Conservation (phyloP, 2,329 filamentous ascomycete genomes). For the Epichloe uncinata region DNA sequence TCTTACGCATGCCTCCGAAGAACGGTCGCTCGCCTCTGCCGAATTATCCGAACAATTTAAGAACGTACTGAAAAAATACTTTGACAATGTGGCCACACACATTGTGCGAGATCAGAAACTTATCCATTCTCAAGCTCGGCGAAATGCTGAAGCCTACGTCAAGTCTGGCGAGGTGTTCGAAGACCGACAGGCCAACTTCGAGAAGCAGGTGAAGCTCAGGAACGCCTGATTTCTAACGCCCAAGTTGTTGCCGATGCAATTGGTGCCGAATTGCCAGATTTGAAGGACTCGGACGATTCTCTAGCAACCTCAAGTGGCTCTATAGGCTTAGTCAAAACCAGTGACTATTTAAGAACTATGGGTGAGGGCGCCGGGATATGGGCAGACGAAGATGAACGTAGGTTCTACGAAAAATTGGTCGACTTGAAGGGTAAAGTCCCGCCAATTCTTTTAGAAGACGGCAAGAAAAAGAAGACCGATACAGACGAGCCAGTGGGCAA, state of each 20-base stretch:
- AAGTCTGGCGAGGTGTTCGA: slow-evolving; percentile 98
- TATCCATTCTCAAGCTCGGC: slow-evolving; percentile 72
- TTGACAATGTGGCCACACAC: slow-evolving; percentile 85
- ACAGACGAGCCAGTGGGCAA: slow-evolving; percentile 71
- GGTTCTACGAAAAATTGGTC: slow-evolving; percentile 94
- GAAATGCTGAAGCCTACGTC: slow-evolving; percentile 95
- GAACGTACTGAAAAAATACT: slow-evolving; percentile 77
- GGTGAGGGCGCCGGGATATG: slow-evolving; percentile 89
- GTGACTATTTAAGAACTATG: slow-evolving; percentile 82
- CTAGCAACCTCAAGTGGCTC: slow-evolving; percentile 55
- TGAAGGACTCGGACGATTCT: slow-evolving; percentile 68
- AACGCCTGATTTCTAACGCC: slow-evolving; percentile 78
- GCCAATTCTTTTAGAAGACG: slow-evolving; percentile 81
- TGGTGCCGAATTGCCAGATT: slow-evolving; percentile 82
- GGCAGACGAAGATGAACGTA: slow-evolving; percentile 95
- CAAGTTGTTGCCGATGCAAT: slow-evolving; percentile 87
- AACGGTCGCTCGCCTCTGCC: slow-evolving; percentile 53
- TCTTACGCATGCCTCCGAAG: slow-evolving; percentile 38
- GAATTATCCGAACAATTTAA: slow-evolving; percentile 78
- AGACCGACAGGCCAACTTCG: slow-evolving; percentile 88
- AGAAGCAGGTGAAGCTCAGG: slow-evolving; percentile 88
- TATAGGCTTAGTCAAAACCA: slow-evolving; percentile 87
- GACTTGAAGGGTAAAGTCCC: slow-evolving; percentile 95
- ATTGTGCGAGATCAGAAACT: slow-evolving; percentile 85
- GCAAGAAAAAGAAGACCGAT: slow-evolving; percentile 85